phyloP scores from a whole-genome alignment of 2,329 filamentous ascomycete species.

The Thielaviopsis musarum region DNA sequence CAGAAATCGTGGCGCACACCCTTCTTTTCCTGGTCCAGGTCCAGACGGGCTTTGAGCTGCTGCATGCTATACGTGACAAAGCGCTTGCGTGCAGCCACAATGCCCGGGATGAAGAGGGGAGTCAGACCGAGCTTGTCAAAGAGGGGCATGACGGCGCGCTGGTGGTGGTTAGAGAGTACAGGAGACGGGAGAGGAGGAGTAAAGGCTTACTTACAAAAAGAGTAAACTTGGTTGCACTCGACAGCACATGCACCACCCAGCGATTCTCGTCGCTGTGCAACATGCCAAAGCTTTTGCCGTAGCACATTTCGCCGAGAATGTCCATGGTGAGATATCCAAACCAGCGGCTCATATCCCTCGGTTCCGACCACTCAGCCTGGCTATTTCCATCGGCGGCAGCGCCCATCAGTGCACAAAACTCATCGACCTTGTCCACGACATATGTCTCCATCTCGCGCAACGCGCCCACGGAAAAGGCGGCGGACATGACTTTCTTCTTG shows the following conservation, averaged over 20 bases:
- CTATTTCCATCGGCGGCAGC: conserved; percentile 20
- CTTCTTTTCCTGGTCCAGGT: conserved; percentile 37
- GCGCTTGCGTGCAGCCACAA: conserved; percentile 47
- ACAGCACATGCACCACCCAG: conserved; percentile 50
- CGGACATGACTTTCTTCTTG: conserved; percentile 54
- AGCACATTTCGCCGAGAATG: conserved; percentile 43
- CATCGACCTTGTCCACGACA: conserved; percentile 47
- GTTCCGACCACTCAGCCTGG: conserved; percentile 28
- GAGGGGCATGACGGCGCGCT: conserved; percentile 58
- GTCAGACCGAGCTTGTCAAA: conserved; percentile 50
- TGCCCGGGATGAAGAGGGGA: conserved; percentile 47
- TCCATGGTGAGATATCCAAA: conserved; percentile 47
- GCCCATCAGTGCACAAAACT: conserved; percentile 44
- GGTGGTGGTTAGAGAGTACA: neutral
- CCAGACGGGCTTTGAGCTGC: conserved; percentile 49
- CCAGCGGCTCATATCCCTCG: conserved; percentile 47
- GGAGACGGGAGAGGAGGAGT: neutral
- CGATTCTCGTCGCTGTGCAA: conserved; percentile 40
- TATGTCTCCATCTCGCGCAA: conserved; percentile 53
- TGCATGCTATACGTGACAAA: conserved; percentile 57
- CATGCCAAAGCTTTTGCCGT: conserved; percentile 46
- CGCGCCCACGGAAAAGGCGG: conserved; percentile 51
- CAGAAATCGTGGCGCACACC: conserved; percentile 51
- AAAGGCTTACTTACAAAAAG: conserved; percentile 37
- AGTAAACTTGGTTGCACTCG: conserved; percentile 50